These are phyloP conservation scores for Prunus kanzakura DNA, from an alignment of 306 rosid species.

Conservation along the genomic window DNA sequence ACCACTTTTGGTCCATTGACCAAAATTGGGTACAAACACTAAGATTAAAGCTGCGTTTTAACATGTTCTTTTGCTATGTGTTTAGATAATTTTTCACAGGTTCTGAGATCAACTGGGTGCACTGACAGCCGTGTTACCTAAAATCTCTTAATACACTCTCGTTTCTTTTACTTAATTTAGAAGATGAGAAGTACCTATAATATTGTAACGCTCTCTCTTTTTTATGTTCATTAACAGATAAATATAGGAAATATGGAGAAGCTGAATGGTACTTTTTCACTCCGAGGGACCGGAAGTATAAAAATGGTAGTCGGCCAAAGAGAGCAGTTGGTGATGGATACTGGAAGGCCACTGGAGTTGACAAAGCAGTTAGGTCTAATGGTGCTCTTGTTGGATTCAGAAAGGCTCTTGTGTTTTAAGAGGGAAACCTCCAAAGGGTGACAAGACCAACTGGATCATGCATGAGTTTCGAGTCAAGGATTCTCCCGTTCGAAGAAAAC, in stretches of 20 bases:
- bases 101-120: too few relatives aligned
- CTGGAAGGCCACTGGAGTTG: conserved; percentile 22
- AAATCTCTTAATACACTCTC: too few relatives aligned
- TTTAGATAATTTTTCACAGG: background rate
- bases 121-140: too few relatives aligned
- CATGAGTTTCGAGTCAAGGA: conserved; percentile 13
- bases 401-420: conserved; percentile 16
- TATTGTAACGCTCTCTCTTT: background rate
- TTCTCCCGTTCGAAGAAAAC: background rate
- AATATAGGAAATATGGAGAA: conserved; percentile 4
- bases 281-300: conserved; percentile 12
- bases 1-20: too few relatives aligned
- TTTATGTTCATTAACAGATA: background rate
- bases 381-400: background rate
- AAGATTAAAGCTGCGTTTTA: too few relatives aligned
- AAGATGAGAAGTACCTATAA: background rate
- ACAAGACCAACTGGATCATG: conserved; percentile 26
- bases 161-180: background rate
- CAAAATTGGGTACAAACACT: too few relatives aligned
- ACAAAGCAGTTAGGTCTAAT: background rate
- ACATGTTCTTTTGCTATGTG: background rate
- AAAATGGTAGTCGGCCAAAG: conserved; percentile 4
- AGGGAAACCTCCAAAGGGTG: conserved; percentile 27
- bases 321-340: conserved; percentile 13
- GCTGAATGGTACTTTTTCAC: conserved; percentile 23